Evolutionary conservation across 345 rosid genomes (phyloP), one percentile per base, ranked within the genome.

Genomic region (Erodium maritimum): DNA sequence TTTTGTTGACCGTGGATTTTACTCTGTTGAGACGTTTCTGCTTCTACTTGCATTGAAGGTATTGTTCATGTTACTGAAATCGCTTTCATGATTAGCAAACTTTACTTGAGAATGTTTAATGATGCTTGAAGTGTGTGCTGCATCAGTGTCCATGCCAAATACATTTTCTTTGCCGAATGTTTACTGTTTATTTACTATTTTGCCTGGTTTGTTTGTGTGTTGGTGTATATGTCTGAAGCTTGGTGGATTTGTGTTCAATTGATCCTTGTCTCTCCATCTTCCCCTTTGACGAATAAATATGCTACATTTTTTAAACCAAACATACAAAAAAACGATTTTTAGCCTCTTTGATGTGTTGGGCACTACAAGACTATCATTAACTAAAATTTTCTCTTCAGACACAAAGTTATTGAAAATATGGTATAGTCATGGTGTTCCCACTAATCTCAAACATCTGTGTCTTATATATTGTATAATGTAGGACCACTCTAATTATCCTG

Each of bases 31-130:
- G 77, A 90, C 99, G 1, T 94, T 90, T 74, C 81, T 90, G 68
- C 97, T 94, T 63, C 78, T 90, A 21, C 81, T 94, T 56, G 97
- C 99, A 42, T 80, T 90, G 52, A 94, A 94, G 97, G 99, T 94
- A 70, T 25, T 25, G 33, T 3, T 2, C 3, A 37, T 1, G 10
- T 3, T 37, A 12, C 14, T 37, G 46, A 37, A 37, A 3, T 37
- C 46, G 4, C 46, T 37, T 12, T 37, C 14, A 11, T 37, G 46
- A 37, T 37, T 37, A 5, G 46, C 46, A 37, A 37, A 12, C 46
- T 37, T 37, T 37, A 37, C 8, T 29, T 29, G 8, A 3, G 34
- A 29, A 29, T 29, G 34, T 29, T 29, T 29, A 8, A 29, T 29
- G 3, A 29, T 29, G n/a, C n/a, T n/a, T n/a, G n/a, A n/a, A n/a